These are phyloP conservation scores for Metarhizium rileyi DNA, from an alignment of 2,329 filamentous ascomycete genomes.

Conservation along the genomic window DNA sequence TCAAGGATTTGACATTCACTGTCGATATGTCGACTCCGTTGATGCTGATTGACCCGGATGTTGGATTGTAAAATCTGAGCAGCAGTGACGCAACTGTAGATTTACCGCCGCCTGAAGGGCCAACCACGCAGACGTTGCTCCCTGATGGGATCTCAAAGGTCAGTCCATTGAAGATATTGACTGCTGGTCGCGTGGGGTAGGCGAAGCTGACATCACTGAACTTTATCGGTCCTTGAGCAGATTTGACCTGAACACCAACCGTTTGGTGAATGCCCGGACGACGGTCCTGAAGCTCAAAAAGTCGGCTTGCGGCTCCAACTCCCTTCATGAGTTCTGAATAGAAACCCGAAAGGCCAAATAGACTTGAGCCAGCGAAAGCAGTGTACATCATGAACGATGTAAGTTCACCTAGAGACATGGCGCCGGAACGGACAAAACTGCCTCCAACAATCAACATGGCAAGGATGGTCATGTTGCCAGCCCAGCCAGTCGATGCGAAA, in stretches of 20 bases:
- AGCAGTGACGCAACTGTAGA: constrained; percentile 90
- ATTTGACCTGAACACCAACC: constrained; percentile 65
- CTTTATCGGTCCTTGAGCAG: constrained; percentile 78
- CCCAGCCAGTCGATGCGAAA: constrained; percentile 77
- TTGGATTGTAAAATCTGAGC: constrained; percentile 84
- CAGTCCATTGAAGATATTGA: constrained; percentile 81
- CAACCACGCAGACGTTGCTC: constrained; percentile 92
- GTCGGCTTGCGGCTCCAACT: constrained; percentile 86
- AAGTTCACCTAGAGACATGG: constrained; percentile 82
- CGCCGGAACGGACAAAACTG: constrained; percentile 75
- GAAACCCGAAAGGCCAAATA: constrained; percentile 91
- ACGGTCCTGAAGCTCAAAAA: constrained; percentile 93
- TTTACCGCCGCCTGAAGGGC: constrained; percentile 91
- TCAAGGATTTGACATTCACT: constrained; percentile 89
- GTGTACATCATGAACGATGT: constrained; percentile 99
- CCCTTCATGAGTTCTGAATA: constrained; percentile 99
- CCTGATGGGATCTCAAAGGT: constrained; percentile 88
- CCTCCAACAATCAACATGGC: constrained; percentile 85
- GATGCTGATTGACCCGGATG: constrained; percentile 66
- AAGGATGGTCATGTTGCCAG: constrained; percentile 94
- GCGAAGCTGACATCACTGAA: constrained; percentile 82
- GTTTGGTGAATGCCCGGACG: constrained; percentile 81
- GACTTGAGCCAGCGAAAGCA: constrained; percentile 71
- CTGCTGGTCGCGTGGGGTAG: constrained; percentile 88
- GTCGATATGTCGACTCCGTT: constrained; percentile 72